Evolutionary conservation across 345 rosid genomes (phyloP), one percentile per base, ranked within the genome.

Genomic region (Lepidium didymum): DNA sequence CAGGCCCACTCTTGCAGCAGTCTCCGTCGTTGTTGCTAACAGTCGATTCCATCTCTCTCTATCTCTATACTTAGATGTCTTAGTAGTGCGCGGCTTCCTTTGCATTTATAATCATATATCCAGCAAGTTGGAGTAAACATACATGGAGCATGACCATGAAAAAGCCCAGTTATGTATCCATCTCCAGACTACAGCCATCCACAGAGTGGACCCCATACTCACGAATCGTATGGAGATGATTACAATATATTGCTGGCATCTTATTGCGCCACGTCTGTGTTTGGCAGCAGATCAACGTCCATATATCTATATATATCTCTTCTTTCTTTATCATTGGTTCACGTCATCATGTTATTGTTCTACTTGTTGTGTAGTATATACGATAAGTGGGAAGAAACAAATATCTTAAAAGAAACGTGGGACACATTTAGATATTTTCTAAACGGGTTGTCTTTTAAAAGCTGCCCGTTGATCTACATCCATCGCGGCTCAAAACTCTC

Each of bases 1-100:
- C 92, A 0, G 97, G 96, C 11, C 97, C 94, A 6, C 49, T 68
- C 74, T 80, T 56, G 78, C 90, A 91, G 82, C 87, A 87, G 3
- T 56, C 81, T 57, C 19, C 40, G 4, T 35, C 68, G 12, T 34
- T 13, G n/a, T 60, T 45, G 10, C 19, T 47, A 23, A 16, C 25
- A 3, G 19, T 16, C 36, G 10, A 43, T 45, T 68, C 57, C 47
- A 59, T 68, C 9, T 49, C 33, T 3, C 21, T 54, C 3, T 40
- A 12, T 51, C 7, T 57, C 7, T 57, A n/a, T n/a, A n/a, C n/a
- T n/a, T n/a, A n/a, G n/a, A n/a, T n/a, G n/a, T n/a, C n/a, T n/a
- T n/a, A n/a, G n/a, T n/a, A n/a, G n/a, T n/a, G n/a, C n/a, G n/a
- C n/a, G n/a, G n/a, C n/a, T n/a, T n/a, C n/a, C n/a, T n/a, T n/a